Evolutionary conservation across 352 stramenopile species (phyloP), one percentile per base, ranked within the genome.

Genomic region (Lagenidium sp.): DNA sequence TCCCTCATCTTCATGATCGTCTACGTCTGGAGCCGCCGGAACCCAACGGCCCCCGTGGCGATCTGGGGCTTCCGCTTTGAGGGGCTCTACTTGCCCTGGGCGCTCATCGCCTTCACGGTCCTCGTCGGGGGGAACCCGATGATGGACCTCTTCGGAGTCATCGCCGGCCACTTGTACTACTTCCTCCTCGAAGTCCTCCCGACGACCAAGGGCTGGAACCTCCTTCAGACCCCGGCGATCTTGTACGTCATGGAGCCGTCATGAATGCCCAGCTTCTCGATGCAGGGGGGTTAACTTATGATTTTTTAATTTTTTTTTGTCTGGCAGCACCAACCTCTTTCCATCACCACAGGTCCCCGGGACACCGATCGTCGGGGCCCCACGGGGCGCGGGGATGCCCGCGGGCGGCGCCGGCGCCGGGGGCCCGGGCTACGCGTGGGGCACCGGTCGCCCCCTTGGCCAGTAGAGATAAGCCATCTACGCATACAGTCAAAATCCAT

Each of bases 1-100:
- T 80, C 83, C 28, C 67, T 95, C 22, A 90, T 93, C 58, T 94
- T 95, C 44, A 93, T 89, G 72, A 91, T 94, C 45, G 70, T 94
- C 23, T 95, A 95, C 64, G 68, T 95, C 35, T 95, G 84, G 84
- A 95, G 84, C 53, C 82, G 80, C 30, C 77, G 77, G 8, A 85
- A 95, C 49, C 71, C 83, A 31, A 90, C 82, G 13, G 65, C 71
- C 6, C 75, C 79, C 21, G 80, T 92, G 11, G 64, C 73, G 4
- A 88, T 95, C 51, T 94, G 82, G 82, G 80, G 82, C 30, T 94
- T 95, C 60, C 76, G 70, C 20, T 94, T 95, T 32, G 64, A 94
- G 39, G 84, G 82, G 0, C 60, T 92, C 4, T 93, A 95, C 49
- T 57, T 95, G 26, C 84, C 84, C 15, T 95, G 84, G 84, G 84